These are phyloP conservation scores for Cupressus sempervirens DNA, from an alignment of 75 land plant species.

Conservation along the genomic window DNA sequence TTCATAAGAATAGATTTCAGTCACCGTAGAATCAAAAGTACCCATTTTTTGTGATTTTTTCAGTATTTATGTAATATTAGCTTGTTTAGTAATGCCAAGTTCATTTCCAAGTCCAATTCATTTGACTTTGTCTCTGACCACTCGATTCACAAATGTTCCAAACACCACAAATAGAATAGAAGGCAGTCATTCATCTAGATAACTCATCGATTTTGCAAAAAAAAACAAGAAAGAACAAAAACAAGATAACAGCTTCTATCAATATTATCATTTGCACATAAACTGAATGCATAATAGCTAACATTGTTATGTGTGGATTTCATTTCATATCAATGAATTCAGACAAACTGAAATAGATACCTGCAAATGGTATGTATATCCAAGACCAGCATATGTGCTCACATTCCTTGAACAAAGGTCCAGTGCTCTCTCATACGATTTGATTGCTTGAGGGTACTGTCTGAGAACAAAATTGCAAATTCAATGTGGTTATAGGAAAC, in stretches of 20 bases:
- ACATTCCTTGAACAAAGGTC: constrained; percentile 76
- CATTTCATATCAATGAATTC: not conserved
- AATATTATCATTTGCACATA: not conserved
- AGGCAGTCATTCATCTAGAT: not conserved
- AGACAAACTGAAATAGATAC: constrained; percentile 22
- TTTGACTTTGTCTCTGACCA: not conserved
- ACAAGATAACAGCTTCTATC: not conserved
- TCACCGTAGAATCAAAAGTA: not conserved
- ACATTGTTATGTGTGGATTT: not conserved
- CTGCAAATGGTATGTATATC: constrained; percentile 92
- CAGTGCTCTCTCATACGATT: constrained; percentile 87
- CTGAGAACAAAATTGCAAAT: constrained; percentile 30
- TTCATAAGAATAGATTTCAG: not conserved
- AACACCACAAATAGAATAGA: not conserved
- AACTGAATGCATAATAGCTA: not conserved
- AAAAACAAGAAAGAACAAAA: not conserved
- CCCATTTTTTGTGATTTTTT: not conserved
- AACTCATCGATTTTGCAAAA: not conserved
- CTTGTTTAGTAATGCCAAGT: not conserved
- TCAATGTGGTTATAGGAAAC: not conserved
- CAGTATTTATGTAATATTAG: not conserved
- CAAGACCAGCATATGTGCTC: constrained; percentile 91
- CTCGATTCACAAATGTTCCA: not conserved
- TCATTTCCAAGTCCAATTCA: not conserved
- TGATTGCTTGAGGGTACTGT: constrained; percentile 74